Base-by-base conservation (phyloP, 805 yeast species). In the Limtongia smithiae region DNA sequence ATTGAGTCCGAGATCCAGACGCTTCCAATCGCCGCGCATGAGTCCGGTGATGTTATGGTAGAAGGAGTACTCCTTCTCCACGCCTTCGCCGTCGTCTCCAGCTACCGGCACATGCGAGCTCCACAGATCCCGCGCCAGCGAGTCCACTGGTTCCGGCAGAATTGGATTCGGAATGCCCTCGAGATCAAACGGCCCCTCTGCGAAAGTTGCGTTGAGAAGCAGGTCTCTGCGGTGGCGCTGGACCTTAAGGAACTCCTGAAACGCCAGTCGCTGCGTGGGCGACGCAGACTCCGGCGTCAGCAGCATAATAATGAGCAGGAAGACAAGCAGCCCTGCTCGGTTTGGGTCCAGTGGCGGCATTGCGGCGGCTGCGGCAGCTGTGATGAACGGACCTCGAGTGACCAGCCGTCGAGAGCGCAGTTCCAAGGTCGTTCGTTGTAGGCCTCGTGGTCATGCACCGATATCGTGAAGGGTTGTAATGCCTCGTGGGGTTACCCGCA, bases 131-230 rank as follows among this genome's bases (percentile, higher is more conserved):
- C 68, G 66, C 0, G 86, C 80, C 18, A 62, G 56, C 2, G 62
- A 48, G 46, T 81, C 77, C 4, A 86, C 68, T 11, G 62, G 65
- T 57, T 82, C 72, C 0, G 94, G 93, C 6, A 86, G 60, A 0
- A 85, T 67, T 18, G 85, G 57, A 18, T 50, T 48, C 12, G 41
- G 30, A 27, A 55, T 50, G 9, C 59, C 59, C 24, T 55, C 59
- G 8, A 55, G 37, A 12, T 45, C 56, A 24, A 40, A 25, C 12
- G 58, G 58, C 11, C 58, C 58, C 1, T 27, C 36, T 20, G 42
- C 55, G 28, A 39, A 54, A n/a, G 58, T 50, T 21, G 57, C 27
- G 34, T 54, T 54, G 24, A 50, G 27, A 18, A 51, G 27, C 15
- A 54, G 46, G 27, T 50, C 55, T 8, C 58, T 45, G 12, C 58